Evolutionary conservation across 2,329 filamentous ascomycete species (phyloP).

Genomic region (Sclerotinia glacialis): DNA sequence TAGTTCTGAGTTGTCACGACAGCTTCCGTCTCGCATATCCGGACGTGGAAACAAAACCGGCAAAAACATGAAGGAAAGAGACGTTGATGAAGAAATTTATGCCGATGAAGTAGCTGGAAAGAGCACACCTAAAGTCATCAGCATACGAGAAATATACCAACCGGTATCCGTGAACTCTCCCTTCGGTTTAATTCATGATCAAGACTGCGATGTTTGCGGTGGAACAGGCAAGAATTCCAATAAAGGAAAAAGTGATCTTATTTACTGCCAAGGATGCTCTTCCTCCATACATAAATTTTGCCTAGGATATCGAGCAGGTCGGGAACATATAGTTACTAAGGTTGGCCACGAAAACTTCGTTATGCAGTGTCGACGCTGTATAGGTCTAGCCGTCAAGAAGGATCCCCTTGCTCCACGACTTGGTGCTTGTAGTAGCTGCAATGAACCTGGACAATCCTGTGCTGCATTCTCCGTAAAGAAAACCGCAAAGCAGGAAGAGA

Average conservation of each 20-base stretch:
- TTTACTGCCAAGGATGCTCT: slow-evolving; percentile 90
- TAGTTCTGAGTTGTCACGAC: slow-evolving; percentile 26
- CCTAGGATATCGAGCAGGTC: slow-evolving; percentile 66
- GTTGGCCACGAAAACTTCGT: slow-evolving; percentile 74
- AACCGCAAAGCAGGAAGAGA: slow-evolving; percentile 78
- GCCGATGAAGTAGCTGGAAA: slow-evolving; percentile 47
- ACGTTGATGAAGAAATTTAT: slow-evolving; percentile 52
- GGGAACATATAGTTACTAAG: slow-evolving; percentile 92
- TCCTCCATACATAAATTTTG: slow-evolving; percentile 80
- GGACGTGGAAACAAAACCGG: slow-evolving; percentile 36
- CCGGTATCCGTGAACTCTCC: slow-evolving; percentile 56
- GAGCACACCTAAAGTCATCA: slow-evolving; percentile 53
- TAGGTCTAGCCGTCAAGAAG: slow-evolving; percentile 65
- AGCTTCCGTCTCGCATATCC: slow-evolving; percentile 38
- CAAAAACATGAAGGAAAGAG: slow-evolving; percentile 46
- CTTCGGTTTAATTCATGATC: slow-evolving; percentile 69
- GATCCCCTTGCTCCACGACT: slow-evolving; percentile 68
- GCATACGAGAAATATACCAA: slow-evolving; percentile 72
- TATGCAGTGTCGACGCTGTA: slow-evolving; percentile 83
- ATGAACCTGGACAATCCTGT: slow-evolving; percentile 64
- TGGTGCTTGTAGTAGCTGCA: slow-evolving; percentile 70
- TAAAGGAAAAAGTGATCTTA: slow-evolving; percentile 60
- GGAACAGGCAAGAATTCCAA: slow-evolving; percentile 50
- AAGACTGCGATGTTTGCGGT: slow-evolving; percentile 70
- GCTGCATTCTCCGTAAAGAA: slow-evolving; percentile 69